phyloP scores from a whole-genome alignment of 495 filamentous ascomycete genomes.

The Staphylotrichum tortipilum region DNA sequence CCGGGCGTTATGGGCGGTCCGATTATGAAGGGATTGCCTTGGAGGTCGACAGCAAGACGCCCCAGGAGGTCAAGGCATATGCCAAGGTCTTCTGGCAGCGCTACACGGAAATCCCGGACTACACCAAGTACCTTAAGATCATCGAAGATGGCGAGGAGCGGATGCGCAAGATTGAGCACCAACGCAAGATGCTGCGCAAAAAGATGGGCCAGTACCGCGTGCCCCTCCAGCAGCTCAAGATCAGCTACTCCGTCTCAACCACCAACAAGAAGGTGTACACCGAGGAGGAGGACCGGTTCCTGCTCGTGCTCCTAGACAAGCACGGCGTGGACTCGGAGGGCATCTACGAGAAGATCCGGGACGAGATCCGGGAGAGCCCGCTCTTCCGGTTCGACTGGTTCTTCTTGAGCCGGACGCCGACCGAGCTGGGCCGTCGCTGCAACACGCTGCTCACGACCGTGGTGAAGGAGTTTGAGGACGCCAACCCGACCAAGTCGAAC shows the following conservation, averaged over 20 bases:
- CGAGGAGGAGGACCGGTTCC: constrained; percentile 95
- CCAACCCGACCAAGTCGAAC: constrained; percentile 45
- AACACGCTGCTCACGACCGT: constrained; percentile 91
- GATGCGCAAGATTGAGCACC: constrained; percentile 76
- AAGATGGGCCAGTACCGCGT: constrained; percentile 95
- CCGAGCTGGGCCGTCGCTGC: constrained; percentile 85
- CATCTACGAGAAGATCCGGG: constrained; percentile 76
- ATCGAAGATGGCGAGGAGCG: constrained; percentile 91
- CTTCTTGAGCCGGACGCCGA: constrained; percentile 86
- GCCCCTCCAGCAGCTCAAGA: constrained; percentile 92
- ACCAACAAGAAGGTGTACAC: constrained; percentile 99
- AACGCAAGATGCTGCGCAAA: constrained; percentile 86
- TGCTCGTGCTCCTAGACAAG: constrained; percentile 86
- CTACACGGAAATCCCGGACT: constrained; percentile 80
- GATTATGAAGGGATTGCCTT: constrained; percentile 76
- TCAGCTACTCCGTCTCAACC: constrained; percentile 97
- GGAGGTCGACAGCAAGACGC: constrained; percentile 85
- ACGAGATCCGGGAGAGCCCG: constrained; percentile 88
- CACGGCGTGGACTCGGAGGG: constrained; percentile 80
- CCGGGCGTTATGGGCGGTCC: constrained; percentile 79
- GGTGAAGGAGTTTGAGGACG: constrained; percentile 80
- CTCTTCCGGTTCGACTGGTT: constrained; percentile 99
- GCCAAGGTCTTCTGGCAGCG: constrained; percentile 92
- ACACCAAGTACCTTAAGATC: constrained; percentile 72
- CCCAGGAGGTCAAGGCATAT: constrained; percentile 77